A percentile compares a stretch with the other conserved stretches of the same genome.
phyloP scores from a whole-genome alignment of 2,329 filamentous ascomycete species.

The Verticillium dahliae region DNA sequence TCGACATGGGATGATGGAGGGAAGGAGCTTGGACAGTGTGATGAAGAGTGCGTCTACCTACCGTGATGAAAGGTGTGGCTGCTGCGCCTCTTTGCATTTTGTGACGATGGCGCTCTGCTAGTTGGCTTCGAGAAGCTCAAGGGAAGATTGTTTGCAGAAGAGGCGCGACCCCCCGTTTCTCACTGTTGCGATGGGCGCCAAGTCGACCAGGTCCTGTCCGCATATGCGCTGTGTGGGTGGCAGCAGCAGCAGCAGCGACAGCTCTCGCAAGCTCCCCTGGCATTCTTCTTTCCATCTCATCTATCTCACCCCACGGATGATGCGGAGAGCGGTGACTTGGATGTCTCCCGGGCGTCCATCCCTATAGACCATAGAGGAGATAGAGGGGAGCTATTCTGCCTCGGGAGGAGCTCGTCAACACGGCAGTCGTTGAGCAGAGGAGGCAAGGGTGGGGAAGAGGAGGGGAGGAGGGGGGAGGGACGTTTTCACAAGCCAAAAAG shows the following conservation, averaged over 20 bases:
- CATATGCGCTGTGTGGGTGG: neutral
- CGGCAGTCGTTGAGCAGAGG: neutral
- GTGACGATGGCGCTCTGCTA: neutral
- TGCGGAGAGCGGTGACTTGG: neutral
- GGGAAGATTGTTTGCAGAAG: neutral
- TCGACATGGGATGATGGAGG: neutral
- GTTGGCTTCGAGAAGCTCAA: slow-evolving; percentile 3
- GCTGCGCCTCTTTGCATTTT: neutral
- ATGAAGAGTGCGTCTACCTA: neutral
- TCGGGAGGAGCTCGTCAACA: neutral
- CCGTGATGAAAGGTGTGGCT: neutral
- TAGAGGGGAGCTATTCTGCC: neutral
- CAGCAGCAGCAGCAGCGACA: neutral
- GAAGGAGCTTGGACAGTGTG: neutral
- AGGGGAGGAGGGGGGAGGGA: neutral
- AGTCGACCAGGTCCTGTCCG: neutral
- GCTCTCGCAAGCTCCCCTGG: neutral
- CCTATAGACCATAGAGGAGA: no score
- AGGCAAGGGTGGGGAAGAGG: neutral
- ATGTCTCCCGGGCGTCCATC: neutral
- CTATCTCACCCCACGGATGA: neutral
- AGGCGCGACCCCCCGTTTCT: neutral
- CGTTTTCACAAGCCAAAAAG: neutral
- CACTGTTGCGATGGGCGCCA: neutral
- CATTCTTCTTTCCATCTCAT: neutral